A percentile compares a stretch with the other conserved stretches of the same genome.
These are phyloP conservation scores for barrel medic (Medicago truncatula) DNA, from an alignment of 306 rosid species.

Conservation along the genomic window DNA sequence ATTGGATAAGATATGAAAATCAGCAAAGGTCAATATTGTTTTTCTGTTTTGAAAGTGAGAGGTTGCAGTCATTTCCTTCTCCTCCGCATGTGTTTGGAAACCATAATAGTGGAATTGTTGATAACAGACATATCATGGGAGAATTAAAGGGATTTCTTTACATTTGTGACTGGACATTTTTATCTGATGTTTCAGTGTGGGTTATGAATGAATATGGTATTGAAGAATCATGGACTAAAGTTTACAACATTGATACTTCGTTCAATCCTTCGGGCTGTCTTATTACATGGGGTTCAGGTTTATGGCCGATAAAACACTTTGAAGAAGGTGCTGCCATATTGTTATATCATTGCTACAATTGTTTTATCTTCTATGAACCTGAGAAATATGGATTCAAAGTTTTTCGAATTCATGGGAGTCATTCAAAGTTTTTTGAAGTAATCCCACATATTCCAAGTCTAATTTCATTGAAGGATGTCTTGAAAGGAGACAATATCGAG, in stretches of 20 bases:
- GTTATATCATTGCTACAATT: neutral
- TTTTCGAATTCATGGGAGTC: conserved; percentile 2
- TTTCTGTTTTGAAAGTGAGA: conserved; percentile 11
- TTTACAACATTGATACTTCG: neutral
- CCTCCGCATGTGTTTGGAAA: neutral
- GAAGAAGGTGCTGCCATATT: neutral
- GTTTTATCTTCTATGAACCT: neutral
- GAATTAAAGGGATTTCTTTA: conserved; percentile 1
- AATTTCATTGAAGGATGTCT: conserved; percentile 4
- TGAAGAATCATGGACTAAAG: neutral
- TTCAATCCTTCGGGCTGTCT: neutral
- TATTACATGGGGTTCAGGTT: neutral
- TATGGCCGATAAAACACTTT: neutral
- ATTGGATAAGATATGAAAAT: neutral
- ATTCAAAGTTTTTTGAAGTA: neutral
- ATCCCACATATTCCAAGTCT: conserved; percentile 15
- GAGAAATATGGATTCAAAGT: neutral
- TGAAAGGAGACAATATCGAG: conserved; percentile 4
- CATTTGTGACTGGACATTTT: neutral
- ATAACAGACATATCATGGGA: neutral
- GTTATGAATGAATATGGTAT: conserved; percentile 1
- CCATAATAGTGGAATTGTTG: neutral
- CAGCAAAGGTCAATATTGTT: neutral
- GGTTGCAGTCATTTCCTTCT: conserved; percentile 17
- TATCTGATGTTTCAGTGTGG: neutral